phyloP scores from a whole-genome alignment of 306 rosid species.

The Lathyrus aphaca region DNA sequence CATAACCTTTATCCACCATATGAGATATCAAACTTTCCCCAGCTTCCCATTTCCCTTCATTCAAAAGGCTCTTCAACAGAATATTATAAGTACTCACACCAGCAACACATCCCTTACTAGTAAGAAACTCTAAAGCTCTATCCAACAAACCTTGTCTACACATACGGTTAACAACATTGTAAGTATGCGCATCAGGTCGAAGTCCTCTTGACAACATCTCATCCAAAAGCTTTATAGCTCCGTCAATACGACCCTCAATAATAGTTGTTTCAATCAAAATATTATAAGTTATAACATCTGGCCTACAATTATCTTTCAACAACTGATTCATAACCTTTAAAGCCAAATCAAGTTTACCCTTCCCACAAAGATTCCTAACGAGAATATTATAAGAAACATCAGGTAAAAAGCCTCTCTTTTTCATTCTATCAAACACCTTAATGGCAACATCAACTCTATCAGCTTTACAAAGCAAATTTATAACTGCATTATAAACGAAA shows the following conservation, averaged over 20 bases:
- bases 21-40: slow-evolving; percentile 64
- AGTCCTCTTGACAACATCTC: slow-evolving; percentile 25
- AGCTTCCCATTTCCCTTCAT: slow-evolving; percentile 63
- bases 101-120: slow-evolving; percentile 62
- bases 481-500: slow-evolving; percentile 76
- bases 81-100: slow-evolving; percentile 70
- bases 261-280: slow-evolving; percentile 86
- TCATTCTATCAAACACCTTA: slow-evolving; percentile 73
- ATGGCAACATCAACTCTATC: slow-evolving; percentile 62
- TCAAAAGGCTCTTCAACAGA: slow-evolving; percentile 62
- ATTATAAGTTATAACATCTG: slow-evolving; percentile 78
- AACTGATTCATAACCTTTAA: slow-evolving; percentile 64
- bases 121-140: too few relatives aligned
- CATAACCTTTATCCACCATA: slow-evolving; percentile 65
- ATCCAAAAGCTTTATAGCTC: slow-evolving; percentile 71
- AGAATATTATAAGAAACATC: slow-evolving; percentile 76
- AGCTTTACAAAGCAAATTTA: slow-evolving; percentile 64
- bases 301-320: slow-evolving; percentile 72
- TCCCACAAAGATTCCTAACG: slow-evolving; percentile 66
- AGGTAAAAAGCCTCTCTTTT: slow-evolving; percentile 62
- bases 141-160: too few relatives aligned
- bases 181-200: too few relatives aligned
- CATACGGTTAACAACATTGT: too few relatives aligned
- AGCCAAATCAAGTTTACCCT: slow-evolving; percentile 64
- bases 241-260: slow-evolving; percentile 64